Base-by-base conservation (phyloP, 768 basidiomycete species). In the Russula sp. region DNA sequence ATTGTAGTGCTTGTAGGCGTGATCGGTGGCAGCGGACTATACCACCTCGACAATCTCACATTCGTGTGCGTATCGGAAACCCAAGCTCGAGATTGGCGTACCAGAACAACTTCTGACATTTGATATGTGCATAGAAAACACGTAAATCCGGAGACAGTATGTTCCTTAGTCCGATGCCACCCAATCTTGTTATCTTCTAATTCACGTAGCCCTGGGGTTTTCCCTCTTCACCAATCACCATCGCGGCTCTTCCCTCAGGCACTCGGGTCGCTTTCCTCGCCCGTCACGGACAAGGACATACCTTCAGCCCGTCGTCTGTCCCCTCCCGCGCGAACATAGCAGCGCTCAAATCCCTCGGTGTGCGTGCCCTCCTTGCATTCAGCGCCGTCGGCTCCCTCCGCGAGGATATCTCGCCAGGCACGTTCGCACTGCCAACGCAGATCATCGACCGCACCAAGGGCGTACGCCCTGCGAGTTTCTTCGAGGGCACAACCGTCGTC, bases 381-480 rank as follows among this genome's bases (percentile, higher is more conserved):
- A 91, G 89, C 42, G 95, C 96, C 20, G 96, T 98, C 51, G 96
- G 96, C 30, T 94, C 92, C 10, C 82, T 99, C 13, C 84, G 93
- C 49, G 96, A 99, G 74, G 94, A 97, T 71, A 92, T 98, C 75
- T 74, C 84, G 36, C 94, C 94, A 0, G 94, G 96, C 28, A 86
- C 93, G 65, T 94, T 98, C 75, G 80, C 84, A 58, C 83, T 98
- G 49, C 94, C 95, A 2, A 80, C 82, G 38, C 95, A 98, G 76
- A 89, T 98, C 78, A 98, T 98, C 75, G 96, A 98, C 75, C 84
- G 96, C 59, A 98, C 95, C 28, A 98, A 98, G 77, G 93, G 94
- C 13, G 79, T 96, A 46, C 85, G 96, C n/a, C 87, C 89, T 0
- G 81, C 87, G 3, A 89, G 86, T 24, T 98, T 91, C 80, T 99